These are phyloP conservation scores for Saccharomycopsis sp. DNA, from an alignment of 805 yeast genomes.

Conservation along the genomic window DNA sequence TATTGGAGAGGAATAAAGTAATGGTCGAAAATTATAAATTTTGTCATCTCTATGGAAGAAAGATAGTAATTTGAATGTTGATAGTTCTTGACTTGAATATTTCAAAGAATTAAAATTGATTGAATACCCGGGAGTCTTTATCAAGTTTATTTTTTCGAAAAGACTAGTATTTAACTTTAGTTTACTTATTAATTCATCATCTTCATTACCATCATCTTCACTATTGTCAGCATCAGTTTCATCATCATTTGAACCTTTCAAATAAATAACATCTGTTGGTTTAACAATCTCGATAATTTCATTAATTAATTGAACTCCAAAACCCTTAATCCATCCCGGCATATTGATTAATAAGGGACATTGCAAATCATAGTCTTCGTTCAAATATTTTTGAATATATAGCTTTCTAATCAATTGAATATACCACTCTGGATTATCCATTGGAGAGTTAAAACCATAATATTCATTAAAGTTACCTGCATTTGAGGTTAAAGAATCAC, in stretches of 20 bases:
- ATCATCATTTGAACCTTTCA: slow-evolving; percentile 14
- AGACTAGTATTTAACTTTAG: not conserved
- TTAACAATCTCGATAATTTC: slow-evolving; percentile 23
- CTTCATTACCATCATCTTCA: not conserved
- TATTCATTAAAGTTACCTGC: no score
- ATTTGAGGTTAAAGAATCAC: no score
- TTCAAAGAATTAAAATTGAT: slow-evolving; percentile 1
- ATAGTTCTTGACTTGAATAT: slow-evolving; percentile 13
- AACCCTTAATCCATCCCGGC: slow-evolving; percentile 38
- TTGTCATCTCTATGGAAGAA: slow-evolving; percentile 11
- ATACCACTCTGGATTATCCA: slow-evolving; percentile 26
- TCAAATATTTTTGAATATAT: slow-evolving; percentile 15
- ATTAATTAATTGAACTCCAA: slow-evolving; percentile 30
- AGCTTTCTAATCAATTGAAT: slow-evolving; percentile 22
- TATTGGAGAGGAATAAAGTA: slow-evolving; percentile 3
- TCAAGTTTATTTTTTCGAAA: not conserved
- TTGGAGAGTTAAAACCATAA: slow-evolving; percentile 31
- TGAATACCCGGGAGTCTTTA: slow-evolving; percentile 2
- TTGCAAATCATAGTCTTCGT: slow-evolving; percentile 17
- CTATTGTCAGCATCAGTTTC: not conserved
- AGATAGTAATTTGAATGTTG: slow-evolving; percentile 9
- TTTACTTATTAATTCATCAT: not conserved
- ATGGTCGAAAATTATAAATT: slow-evolving; percentile 10
- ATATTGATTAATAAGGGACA: slow-evolving; percentile 24
- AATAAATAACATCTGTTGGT: slow-evolving; percentile 27